Evolutionary conservation across 2,329 filamentous ascomycete genomes (phyloP).

Genomic region (Fusarium udum): DNA sequence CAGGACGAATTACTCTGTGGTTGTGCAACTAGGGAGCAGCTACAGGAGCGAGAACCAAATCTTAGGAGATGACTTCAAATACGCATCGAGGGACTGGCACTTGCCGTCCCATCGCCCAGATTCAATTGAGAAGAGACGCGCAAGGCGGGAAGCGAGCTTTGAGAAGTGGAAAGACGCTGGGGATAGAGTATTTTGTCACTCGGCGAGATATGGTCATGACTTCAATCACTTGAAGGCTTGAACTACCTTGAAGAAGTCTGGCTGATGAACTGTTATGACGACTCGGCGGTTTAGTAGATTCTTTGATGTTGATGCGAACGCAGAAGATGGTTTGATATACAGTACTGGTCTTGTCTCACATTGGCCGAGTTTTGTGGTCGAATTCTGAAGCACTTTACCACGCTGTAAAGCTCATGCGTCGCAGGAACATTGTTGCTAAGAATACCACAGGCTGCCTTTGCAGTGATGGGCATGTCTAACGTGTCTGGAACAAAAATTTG

Average conservation of each 20-base stretch:
- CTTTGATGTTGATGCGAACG: background rate
- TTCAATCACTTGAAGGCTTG: background rate
- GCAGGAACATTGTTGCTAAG: background rate
- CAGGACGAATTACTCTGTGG: conserved; percentile 12
- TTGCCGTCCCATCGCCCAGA: background rate
- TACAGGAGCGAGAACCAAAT: conserved; percentile 7
- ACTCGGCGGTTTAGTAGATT: background rate
- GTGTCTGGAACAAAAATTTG: background rate
- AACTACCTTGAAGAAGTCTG: background rate
- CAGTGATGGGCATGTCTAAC: background rate
- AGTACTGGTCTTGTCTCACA: background rate
- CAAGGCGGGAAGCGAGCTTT: conserved; percentile 34
- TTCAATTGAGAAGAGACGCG: conserved; percentile 16
- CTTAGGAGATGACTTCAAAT: background rate
- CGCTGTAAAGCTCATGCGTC: background rate
- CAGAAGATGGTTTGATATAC: conserved; percentile 1
- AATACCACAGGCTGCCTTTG: background rate
- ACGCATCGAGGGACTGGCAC: background rate
- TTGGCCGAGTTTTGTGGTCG: background rate
- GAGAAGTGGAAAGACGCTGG: conserved; percentile 39
- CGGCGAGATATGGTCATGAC: conserved; percentile 22
- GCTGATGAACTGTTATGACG: background rate
- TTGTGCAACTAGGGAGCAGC: conserved; percentile 22
- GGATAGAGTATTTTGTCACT: conserved; percentile 35
- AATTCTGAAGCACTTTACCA: background rate